Evolutionary conservation across 1,284 basidiomycete species (phyloP).

Genomic region (Cutaneotrichosporon cyanovorans): DNA sequence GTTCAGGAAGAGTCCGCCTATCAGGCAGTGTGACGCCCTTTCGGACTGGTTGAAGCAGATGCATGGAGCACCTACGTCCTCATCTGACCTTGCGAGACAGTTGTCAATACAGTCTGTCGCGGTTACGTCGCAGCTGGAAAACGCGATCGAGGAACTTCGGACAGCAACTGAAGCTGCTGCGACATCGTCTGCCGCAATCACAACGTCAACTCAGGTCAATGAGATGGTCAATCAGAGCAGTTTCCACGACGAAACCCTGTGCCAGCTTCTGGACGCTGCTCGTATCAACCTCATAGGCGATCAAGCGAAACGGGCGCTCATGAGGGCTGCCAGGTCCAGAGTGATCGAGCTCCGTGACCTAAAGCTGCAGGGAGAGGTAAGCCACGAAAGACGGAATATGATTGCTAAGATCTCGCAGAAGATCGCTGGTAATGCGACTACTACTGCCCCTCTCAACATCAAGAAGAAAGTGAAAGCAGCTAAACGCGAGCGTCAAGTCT

Average conservation of each 20-base stretch:
- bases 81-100: too few relatives aligned
- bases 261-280: conserved; percentile 42
- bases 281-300: conserved; percentile 39
- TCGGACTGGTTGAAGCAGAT: too few relatives aligned
- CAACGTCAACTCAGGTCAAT: conserved; percentile 34
- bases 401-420: conserved; percentile 1
- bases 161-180: too few relatives aligned
- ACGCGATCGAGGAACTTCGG: too few relatives aligned
- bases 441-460: conserved; percentile 10
- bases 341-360: conserved; percentile 40
- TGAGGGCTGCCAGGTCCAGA: conserved; percentile 37
- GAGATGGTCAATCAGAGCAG: conserved; percentile 31
- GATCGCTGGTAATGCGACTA: background rate
- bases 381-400: conserved; percentile 1
- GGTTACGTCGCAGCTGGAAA: too few relatives aligned
- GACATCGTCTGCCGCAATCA: conserved; percentile 4
- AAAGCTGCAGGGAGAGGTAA: conserved; percentile 20
- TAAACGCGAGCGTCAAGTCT: background rate
- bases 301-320: conserved; percentile 41
- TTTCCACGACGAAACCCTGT: conserved; percentile 44
- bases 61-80: too few relatives aligned
- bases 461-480: conserved; percentile 11
- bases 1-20: too few relatives aligned
- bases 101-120: too few relatives aligned
- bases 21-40: too few relatives aligned